A percentile compares a stretch with the other conserved stretches of the same genome.
phyloP scores from a whole-genome alignment of 2,329 filamentous ascomycete genomes.

The Paramyrothecium roridum region DNA sequence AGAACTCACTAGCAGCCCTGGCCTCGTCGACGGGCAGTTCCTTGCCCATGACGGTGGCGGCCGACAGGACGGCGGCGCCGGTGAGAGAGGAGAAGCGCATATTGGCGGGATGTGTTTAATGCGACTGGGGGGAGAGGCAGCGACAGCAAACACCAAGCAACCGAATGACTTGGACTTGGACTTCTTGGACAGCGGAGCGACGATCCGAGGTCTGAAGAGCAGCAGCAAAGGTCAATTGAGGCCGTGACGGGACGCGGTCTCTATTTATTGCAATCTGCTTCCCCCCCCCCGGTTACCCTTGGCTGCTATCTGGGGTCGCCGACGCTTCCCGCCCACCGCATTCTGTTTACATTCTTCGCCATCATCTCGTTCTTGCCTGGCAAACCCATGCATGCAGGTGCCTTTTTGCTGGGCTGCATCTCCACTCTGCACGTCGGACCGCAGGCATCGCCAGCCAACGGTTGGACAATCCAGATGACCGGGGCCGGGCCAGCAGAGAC shows the following conservation, averaged over 20 bases:
- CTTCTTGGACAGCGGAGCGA: not conserved
- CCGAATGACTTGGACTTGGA: not conserved
- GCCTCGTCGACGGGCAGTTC: slow-evolving; percentile 1
- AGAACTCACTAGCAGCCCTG: not conserved
- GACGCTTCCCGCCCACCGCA: not conserved
- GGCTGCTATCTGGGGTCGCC: not conserved
- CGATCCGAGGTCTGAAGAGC: not conserved
- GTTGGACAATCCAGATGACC: not conserved
- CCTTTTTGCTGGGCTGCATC: not conserved
- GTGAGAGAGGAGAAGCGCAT: slow-evolving; percentile 1
- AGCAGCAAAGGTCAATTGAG: not conserved
- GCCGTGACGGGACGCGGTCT: not conserved
- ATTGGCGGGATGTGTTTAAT: not conserved
- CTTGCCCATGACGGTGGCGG: not conserved
- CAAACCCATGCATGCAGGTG: too few species aligned
- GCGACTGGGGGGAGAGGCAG: too few species aligned
- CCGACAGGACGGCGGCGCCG: not conserved
- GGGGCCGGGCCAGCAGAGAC: not conserved
- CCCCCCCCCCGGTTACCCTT: not conserved
- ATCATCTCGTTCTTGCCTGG: not conserved
- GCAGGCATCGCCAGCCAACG: not conserved
- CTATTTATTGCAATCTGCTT: not conserved
- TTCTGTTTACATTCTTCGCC: not conserved
- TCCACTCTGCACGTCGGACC: not conserved
- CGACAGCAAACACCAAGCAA: not conserved